phyloP scores from a whole-genome alignment of 164 flowering plant species.

The Saururus chinensis region DNA sequence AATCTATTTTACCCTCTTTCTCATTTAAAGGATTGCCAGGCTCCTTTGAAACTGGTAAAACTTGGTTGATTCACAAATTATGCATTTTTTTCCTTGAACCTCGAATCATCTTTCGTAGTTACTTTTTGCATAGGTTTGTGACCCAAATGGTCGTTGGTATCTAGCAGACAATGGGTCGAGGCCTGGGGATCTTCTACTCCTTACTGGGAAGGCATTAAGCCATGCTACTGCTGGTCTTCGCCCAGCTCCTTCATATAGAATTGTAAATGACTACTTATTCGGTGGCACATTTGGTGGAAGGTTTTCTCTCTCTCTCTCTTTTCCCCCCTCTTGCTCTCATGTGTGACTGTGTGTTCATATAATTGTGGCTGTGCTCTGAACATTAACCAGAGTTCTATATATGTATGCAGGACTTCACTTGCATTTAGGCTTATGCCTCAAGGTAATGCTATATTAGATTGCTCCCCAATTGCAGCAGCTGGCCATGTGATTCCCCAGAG shows the following conservation, averaged over 20 bases:
- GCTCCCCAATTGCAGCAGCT: conserved; percentile 81
- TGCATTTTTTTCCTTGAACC: conserved; percentile 8
- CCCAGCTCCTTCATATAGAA: conserved; percentile 68
- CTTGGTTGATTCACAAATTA: not conserved
- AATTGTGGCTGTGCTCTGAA: not conserved
- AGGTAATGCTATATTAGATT: conserved; percentile 82
- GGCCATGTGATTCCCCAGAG: conserved; percentile 92
- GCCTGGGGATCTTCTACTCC: conserved; percentile 71
- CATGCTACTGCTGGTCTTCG: conserved; percentile 95
- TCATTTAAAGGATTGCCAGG: not conserved
- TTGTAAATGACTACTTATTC: conserved; percentile 35
- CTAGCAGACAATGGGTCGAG: conserved; percentile 62
- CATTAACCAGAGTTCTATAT: conserved; percentile 1
- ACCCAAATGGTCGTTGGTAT: conserved; percentile 94
- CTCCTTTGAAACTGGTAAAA: too few species aligned
- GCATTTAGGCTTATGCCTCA: conserved; percentile 94
- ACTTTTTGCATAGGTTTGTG: conserved; percentile 61
- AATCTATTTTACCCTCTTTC: conserved; percentile 2
- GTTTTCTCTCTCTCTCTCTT: conserved; percentile 16
- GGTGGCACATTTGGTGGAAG: conserved; percentile 48
- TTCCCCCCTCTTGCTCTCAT: not conserved
- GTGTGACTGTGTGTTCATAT: too few species aligned
- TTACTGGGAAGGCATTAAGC: conserved; percentile 90
- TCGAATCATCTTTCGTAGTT: conserved; percentile 18
- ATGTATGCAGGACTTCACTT: conserved; percentile 57